Base-by-base conservation (phyloP, 768 basidiomycete species). In the Leucosporidium creatinivorum region DNA sequence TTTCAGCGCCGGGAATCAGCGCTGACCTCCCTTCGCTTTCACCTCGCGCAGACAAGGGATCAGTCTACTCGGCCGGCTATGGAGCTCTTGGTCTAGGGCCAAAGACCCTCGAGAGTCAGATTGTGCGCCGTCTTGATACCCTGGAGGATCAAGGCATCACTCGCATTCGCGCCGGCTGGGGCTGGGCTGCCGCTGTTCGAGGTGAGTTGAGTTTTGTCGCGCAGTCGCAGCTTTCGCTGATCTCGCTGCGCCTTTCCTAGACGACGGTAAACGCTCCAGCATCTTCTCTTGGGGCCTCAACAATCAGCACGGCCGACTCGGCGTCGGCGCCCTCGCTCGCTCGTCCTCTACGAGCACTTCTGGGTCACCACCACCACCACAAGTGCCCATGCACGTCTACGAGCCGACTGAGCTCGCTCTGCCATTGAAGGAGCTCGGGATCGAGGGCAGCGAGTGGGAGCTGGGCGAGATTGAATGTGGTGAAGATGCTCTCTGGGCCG, bases 251-350 rank as follows among this genome's bases (percentile, higher is more conserved):
- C 1, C 2, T 3, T 23, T 17, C 15, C 1, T 31, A 67, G 68
- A 65, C 13, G 47, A 47, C 18, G 63, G 30, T 1, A 17, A 13
- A 6, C 18, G 26, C 4, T 63, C 61, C 1, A 59, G 52, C 3
- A 48, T 70, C 26, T 71, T 8, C 25, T 62, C 60, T 7, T 71
- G 69, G 69, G 69, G 69, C 2, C 48, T 71, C 19, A 71, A 71
- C 58, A 54, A 15, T 31, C 15, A 13, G 0, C 61, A 58, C 49
- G 69, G 69, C 10, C 59, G 69, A 10, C 58, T 71, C 31, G 69
- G 66, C 6, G 15, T 59, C 18, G 69, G 69, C 19, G 19, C 58
- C 1, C 31, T 64, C 21, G 31, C 33, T 25, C 21, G 54, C 25
- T 61, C 51, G 10, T 21, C 64, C 51, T 44, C 64, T 19, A 54